A percentile compares a stretch with the other conserved stretches of the same genome.
Evolutionary conservation across 331 rosid genomes (phyloP).

Genomic region (Prunus yedoensis): DNA sequence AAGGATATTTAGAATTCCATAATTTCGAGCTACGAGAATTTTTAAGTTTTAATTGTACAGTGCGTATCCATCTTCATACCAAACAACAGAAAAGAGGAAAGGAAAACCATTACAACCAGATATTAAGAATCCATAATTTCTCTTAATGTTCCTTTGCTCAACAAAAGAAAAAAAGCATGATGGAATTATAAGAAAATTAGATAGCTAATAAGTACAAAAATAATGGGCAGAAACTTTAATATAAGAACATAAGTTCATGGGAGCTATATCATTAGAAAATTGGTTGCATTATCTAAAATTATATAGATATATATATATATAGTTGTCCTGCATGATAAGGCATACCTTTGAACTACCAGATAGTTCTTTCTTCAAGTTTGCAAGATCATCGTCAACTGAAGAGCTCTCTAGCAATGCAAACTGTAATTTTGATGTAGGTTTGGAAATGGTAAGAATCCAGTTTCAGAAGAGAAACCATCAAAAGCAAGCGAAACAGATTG

Average conservation of each 20-base stretch:
- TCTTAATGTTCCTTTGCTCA: background rate
- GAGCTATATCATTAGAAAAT: background rate
- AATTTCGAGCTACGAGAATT: background rate
- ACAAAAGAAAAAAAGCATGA: background rate
- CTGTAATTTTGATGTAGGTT: constrained; percentile 42
- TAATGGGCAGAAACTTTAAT: background rate
- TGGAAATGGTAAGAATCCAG: background rate
- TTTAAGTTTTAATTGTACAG: background rate
- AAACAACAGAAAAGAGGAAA: background rate
- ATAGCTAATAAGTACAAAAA: background rate
- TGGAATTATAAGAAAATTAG: background rate
- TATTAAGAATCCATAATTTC: background rate
- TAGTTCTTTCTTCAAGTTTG: constrained; percentile 70
- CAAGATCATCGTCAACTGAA: constrained; percentile 87
- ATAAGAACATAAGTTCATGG: background rate
- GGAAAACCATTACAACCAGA: background rate
- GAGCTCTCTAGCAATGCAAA: constrained; percentile 88
- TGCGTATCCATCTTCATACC: background rate
- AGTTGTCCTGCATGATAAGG: constrained; percentile 2
- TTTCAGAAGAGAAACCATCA: background rate
- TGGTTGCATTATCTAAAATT: background rate
- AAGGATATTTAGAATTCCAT: no score
- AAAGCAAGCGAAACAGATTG: background rate
- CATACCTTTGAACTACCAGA: constrained; percentile 72
- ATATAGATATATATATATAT: background rate